Percentiles rank a stretch among this genome's conserved stretches.
phyloP scores from a whole-genome alignment of 192 early-diverging fungal species.

The Coemansia sp. region DNA sequence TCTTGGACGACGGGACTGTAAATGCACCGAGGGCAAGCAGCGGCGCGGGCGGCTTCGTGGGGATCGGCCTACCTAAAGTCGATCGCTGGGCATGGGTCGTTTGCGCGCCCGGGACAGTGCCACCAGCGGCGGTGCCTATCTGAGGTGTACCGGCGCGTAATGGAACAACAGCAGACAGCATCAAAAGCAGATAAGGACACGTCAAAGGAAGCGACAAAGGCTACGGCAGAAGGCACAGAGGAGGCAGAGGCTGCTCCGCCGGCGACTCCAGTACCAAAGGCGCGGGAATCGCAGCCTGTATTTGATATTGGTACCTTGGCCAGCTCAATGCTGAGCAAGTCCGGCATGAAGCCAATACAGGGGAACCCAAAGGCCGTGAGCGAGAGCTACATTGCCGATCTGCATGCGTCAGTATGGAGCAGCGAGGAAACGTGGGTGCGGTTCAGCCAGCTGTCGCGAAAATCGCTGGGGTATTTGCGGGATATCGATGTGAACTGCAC shows the following conservation, averaged over 20 bases:
- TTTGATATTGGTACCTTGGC: neutral
- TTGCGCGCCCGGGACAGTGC: neutral
- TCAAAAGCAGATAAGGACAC: neutral
- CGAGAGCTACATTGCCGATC: constrained; percentile 3
- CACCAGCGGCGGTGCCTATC: constrained; percentile 16
- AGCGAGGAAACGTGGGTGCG: constrained; percentile 27
- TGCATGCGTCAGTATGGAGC: constrained; percentile 23
- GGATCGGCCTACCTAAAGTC: neutral
- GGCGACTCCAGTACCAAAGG: neutral
- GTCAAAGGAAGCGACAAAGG: neutral
- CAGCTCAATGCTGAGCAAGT: neutral
- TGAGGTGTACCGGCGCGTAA: constrained; percentile 16
- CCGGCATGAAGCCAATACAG: neutral
- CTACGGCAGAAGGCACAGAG: neutral
- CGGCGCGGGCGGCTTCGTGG: neutral
- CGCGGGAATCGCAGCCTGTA: neutral
- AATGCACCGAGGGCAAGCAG: no score
- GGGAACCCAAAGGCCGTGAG: constrained; percentile 3
- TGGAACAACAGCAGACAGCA: neutral
- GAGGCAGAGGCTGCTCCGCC: neutral
- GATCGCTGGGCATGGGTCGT: no score
- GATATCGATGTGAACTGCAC: constrained; percentile 34
- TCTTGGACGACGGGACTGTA: no score
- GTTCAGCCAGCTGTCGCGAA: constrained; percentile 10
- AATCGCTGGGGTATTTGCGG: constrained; percentile 10